Evolutionary conservation across 2,329 filamentous ascomycete species (phyloP), one percentile per base, ranked within the genome.

Genomic region (Trichoderma sp.): DNA sequence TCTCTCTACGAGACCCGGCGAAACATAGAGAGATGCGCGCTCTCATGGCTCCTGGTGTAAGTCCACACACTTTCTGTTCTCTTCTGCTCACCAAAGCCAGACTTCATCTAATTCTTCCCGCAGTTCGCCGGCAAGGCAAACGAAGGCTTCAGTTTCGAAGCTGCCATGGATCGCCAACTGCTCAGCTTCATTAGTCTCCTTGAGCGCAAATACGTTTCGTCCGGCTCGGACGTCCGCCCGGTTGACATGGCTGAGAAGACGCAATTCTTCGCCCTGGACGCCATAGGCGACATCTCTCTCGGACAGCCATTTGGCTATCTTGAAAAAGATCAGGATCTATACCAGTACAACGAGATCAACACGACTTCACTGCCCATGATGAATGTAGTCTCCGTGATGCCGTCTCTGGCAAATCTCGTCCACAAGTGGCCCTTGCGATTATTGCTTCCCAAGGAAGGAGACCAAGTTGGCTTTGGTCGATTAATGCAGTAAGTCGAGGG

Each of bases 181-280:
- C 36, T 77, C 15, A 77, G 73, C 28, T 81, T 88, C 17, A 75
- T 87, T 12, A 75, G 81, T 1, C 79, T 88, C 3, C 81, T 89
- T 39, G 81, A 84, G 20, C 75, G 75, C 36, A 85, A 85, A 74
- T 89, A 88, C 68, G 73, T 84, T 9, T 83, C 82, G 4, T 82
- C 75, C 1, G 75, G 80, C 4, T 73, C 71, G 2, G 72, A 79
- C 1, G 79, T 79, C 28, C 75, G 76, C 0, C 80, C 79, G 0
- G 79, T 88, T 71, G 86, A 89, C 74, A 78, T 89, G 57, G 84
- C 84, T 26, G 79, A 81, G 50, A 85, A 86, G 73, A 83, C 84
- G 3, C 84, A 86, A 28, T 87, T 84, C 79, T 86, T 88, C 70
- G 83, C 86, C 1, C 78, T 88, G 0, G 87, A 89, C 70, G 84